A percentile compares a stretch with the other conserved stretches of the same genome.
Evolutionary conservation across 1,139 yeast genomes (phyloP).

Genomic region (Geotrichum bryndzae): DNA sequence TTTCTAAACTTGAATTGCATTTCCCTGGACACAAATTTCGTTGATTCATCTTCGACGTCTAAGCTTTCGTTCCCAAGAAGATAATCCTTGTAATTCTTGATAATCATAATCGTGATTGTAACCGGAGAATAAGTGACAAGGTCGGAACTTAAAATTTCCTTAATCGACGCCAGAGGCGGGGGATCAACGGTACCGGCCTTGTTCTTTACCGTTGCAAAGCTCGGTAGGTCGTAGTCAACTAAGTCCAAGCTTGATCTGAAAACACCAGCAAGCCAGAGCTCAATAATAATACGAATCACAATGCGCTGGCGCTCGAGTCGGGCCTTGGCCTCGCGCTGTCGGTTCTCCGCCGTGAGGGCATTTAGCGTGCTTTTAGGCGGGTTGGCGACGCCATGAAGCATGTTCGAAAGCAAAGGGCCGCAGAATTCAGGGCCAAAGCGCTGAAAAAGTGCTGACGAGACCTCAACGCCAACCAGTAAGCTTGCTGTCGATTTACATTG

Average conservation of each 20-base stretch:
- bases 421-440: constrained; percentile 56
- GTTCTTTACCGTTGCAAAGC: constrained; percentile 32
- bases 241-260: constrained; percentile 24
- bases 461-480: constrained; percentile 56
- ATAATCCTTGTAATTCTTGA: constrained; percentile 44
- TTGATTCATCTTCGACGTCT: neutral
- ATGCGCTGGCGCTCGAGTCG: constrained; percentile 45
- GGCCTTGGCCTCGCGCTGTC: constrained; percentile 43
- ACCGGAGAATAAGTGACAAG: constrained; percentile 40
- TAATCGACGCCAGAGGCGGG: constrained; percentile 46
- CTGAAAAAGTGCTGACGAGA: constrained; percentile 71
- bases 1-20: constrained; percentile 30
- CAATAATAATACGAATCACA: constrained; percentile 52
- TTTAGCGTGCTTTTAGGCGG: constrained; percentile 35
- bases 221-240: constrained; percentile 37
- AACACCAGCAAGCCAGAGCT: constrained; percentile 55
- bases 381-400: constrained; percentile 44
- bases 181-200: constrained; percentile 34
- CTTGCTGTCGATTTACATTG: constrained; percentile 56
- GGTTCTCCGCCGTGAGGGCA: constrained; percentile 31
- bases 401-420: constrained; percentile 44
- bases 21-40: constrained; percentile 22
- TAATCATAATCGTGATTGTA: constrained; percentile 44
- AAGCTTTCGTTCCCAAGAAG: constrained; percentile 16
- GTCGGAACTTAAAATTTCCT: constrained; percentile 50